phyloP scores from a whole-genome alignment of 2,329 filamentous ascomycete genomes.

The Colletotrichum caudatum region DNA sequence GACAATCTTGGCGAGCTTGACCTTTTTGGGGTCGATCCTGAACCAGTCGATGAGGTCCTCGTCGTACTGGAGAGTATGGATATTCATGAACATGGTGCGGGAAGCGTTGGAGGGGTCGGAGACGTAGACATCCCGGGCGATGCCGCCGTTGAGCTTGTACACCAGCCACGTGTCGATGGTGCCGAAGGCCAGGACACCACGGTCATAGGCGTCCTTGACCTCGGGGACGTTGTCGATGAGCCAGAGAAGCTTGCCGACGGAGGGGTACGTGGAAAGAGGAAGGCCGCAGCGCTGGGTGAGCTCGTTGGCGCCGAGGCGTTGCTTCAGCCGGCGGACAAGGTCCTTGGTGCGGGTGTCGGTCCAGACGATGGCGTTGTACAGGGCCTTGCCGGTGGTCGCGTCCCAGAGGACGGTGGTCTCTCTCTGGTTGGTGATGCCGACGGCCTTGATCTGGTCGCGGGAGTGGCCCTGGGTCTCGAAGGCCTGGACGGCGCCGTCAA shows the following conservation, averaged over 20 bases:
- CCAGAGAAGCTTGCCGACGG: conserved; percentile 83
- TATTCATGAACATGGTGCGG: conserved; percentile 89
- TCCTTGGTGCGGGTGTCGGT: conserved; percentile 82
- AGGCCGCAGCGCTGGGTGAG: conserved; percentile 78
- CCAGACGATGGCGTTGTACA: conserved; percentile 88
- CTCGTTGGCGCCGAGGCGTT: conserved; percentile 73
- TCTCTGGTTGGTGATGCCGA: conserved; percentile 87
- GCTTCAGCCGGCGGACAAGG: conserved; percentile 79
- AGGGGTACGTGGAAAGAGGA: conserved; percentile 85
- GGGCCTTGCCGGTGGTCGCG: conserved; percentile 77
- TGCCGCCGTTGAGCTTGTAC: conserved; percentile 82
- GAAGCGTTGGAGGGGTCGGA: conserved; percentile 88
- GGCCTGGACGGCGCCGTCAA: conserved; percentile 76
- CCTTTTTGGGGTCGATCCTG: conserved; percentile 74
- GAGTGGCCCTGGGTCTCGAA: conserved; percentile 78
- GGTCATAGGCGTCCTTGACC: conserved; percentile 78
- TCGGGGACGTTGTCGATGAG: conserved; percentile 75
- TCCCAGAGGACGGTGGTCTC: conserved; percentile 88
- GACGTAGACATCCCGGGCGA: conserved; percentile 74
- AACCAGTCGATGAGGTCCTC: conserved; percentile 81
- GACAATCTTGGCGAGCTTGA: conserved; percentile 81
- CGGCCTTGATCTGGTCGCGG: conserved; percentile 75
- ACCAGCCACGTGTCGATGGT: conserved; percentile 86
- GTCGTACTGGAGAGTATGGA: conserved; percentile 81
- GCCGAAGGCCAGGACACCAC: conserved; percentile 79